Percentiles rank a stretch among this genome's conserved stretches.
phyloP scores from a whole-genome alignment of 2,329 filamentous ascomycete genomes.

The Piedraia hortae region DNA sequence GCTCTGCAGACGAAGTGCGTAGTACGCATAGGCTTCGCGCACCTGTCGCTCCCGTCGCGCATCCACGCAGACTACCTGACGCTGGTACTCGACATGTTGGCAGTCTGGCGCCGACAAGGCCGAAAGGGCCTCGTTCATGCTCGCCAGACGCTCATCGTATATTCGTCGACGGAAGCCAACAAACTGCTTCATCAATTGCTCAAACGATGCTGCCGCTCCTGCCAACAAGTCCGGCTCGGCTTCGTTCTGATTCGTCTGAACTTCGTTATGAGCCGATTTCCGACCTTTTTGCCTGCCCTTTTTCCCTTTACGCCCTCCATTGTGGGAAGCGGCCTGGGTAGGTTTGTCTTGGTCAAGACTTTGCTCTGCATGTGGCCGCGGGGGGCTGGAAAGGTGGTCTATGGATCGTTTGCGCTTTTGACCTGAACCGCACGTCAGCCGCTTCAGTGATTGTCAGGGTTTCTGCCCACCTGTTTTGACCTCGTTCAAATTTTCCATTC shows the following conservation, averaged over 20 bases:
- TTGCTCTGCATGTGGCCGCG: too few relatives aligned
- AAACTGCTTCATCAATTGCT: conserved; percentile 68
- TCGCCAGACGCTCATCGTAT: conserved; percentile 64
- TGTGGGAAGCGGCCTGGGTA: conserved; percentile 5
- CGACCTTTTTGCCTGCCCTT: conserved; percentile 20
- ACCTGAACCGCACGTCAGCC: too few relatives aligned
- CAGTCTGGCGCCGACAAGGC: conserved; percentile 29
- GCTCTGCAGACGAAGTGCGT: conserved; percentile 44
- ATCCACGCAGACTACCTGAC: conserved; percentile 69
- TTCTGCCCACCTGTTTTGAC: too few relatives aligned
- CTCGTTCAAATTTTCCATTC: too few relatives aligned
- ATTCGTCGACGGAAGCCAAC: conserved; percentile 61
- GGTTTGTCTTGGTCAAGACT: too few relatives aligned
- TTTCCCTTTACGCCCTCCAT: conserved; percentile 16
- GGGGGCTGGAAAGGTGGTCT: too few relatives aligned
- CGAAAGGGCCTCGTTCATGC: conserved; percentile 41
- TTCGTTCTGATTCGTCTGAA: too few relatives aligned
- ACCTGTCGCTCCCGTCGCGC: conserved; percentile 58
- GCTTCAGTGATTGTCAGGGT: too few relatives aligned
- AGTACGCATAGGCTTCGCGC: conserved; percentile 43
- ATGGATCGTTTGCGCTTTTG: too few relatives aligned
- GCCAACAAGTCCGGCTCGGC: conserved; percentile 21
- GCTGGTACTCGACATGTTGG: conserved; percentile 72
- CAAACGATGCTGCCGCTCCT: conserved; percentile 18
- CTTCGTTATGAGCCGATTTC: conserved; percentile 13